A percentile compares a stretch with the other conserved stretches of the same genome.
These are phyloP conservation scores for Rhododendron mucronatum DNA, from an alignment of 148 eudicot genomes.

Conservation along the genomic window DNA sequence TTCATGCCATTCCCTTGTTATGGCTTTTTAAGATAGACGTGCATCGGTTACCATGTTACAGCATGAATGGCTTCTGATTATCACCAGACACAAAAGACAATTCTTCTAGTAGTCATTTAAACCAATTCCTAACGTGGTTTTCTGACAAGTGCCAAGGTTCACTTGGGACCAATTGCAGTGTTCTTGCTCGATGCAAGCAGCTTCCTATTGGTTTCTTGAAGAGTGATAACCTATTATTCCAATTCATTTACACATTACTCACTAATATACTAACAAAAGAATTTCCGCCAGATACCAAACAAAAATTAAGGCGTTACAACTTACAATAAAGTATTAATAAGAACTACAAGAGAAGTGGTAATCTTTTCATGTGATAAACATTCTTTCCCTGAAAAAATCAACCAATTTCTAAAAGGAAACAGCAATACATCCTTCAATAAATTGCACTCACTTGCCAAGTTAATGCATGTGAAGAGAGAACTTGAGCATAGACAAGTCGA, in stretches of 20 bases:
- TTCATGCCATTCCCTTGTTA: not conserved
- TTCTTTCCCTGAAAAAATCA: not conserved
- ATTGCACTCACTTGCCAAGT: conserved; percentile 83
- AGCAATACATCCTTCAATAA: not conserved
- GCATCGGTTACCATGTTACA: not conserved
- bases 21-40: not conserved
- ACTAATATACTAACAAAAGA: not conserved
- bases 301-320: not conserved
- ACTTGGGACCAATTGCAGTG: not conserved
- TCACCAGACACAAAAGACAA: not conserved
- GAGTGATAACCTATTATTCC: not conserved
- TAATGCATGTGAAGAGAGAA: conserved; percentile 86
- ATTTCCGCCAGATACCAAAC: not conserved
- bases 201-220: not conserved
- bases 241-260: not conserved
- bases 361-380: not conserved
- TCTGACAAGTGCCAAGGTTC: not conserved
- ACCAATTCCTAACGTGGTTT: not conserved
- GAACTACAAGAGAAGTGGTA: not conserved
- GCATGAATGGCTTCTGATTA: not conserved
- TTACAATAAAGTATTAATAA: not conserved
- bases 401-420: not conserved
- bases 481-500: conserved; percentile 92
- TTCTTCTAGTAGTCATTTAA: not conserved
- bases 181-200: not conserved